Conservation (phyloP, 2,329 filamentous ascomycete species). For the Colletotrichum sp. region DNA sequence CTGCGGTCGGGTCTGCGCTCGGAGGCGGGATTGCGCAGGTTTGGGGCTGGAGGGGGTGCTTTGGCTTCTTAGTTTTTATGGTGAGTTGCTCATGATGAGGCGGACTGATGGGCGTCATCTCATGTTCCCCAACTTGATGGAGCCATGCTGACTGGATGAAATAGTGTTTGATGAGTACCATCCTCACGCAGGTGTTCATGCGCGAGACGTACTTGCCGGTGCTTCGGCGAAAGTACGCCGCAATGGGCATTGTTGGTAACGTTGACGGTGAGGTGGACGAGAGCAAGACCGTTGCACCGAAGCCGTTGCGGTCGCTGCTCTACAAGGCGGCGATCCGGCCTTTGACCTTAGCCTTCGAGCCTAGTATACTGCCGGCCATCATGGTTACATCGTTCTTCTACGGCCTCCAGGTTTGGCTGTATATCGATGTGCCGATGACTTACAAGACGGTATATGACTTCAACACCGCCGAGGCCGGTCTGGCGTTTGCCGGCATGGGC, state of each 20-base stretch:
- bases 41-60: slow-evolving; percentile 7
- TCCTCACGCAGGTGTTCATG: background rate
- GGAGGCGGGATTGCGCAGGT: background rate
- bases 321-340: background rate
- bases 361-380: background rate
- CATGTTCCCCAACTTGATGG: no score
- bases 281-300: background rate
- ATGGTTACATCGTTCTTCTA: slow-evolving; percentile 8
- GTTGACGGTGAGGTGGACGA: background rate
- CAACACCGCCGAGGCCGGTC: background rate
- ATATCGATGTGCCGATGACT: slow-evolving; percentile 9
- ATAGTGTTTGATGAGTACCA: background rate
- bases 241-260: background rate
- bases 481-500: background rate
- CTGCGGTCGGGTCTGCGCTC: background rate
- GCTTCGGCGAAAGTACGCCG: background rate
- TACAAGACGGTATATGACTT: slow-evolving; percentile 1
- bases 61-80: background rate
- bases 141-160: background rate
- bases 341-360: background rate
- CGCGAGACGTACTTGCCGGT: slow-evolving; percentile 7
- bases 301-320: background rate
- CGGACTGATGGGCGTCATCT: background rate
- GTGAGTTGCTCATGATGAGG: background rate
- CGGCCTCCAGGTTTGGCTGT: slow-evolving; percentile 6